Evolutionary conservation across 495 filamentous ascomycete species (phyloP).

Genomic region (Talaromyces proteolyticus): DNA sequence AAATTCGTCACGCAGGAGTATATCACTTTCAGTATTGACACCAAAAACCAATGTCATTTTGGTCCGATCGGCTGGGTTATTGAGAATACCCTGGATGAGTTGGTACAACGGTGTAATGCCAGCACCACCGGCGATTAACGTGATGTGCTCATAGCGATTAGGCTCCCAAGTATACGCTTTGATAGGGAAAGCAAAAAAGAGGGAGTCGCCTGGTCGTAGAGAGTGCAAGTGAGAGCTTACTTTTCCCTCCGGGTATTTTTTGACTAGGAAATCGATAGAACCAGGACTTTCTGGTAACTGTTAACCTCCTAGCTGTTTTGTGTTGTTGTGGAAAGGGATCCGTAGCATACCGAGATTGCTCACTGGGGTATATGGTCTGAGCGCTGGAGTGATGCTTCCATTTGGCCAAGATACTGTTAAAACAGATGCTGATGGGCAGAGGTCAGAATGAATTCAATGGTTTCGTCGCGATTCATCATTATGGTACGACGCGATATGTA

Average conservation of each 20-base stretch:
- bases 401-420: constrained; percentile 48
- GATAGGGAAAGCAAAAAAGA: constrained; percentile 46
- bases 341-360: constrained; percentile 36
- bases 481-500: no score
- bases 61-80: constrained; percentile 55
- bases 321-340: neutral
- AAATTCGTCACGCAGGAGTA: constrained; percentile 53
- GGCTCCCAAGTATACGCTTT: constrained; percentile 48
- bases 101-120: constrained; percentile 63
- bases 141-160: constrained; percentile 48
- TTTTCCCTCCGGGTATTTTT: constrained; percentile 59
- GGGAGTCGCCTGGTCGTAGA: constrained; percentile 50
- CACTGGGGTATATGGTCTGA: constrained; percentile 57
- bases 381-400: constrained; percentile 26
- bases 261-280: constrained; percentile 53
- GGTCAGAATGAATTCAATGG: neutral
- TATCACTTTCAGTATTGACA: constrained; percentile 55
- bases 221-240: constrained; percentile 56
- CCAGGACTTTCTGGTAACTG: constrained; percentile 30
- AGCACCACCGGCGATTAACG: constrained; percentile 56
- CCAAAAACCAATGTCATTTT: constrained; percentile 61
- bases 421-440: constrained; percentile 39
- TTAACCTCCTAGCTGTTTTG: neutral
- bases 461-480: neutral
- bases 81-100: constrained; percentile 53